Base-by-base conservation (phyloP, 1,284 basidiomycete genomes). In the Vanrija pseudolonga region DNA sequence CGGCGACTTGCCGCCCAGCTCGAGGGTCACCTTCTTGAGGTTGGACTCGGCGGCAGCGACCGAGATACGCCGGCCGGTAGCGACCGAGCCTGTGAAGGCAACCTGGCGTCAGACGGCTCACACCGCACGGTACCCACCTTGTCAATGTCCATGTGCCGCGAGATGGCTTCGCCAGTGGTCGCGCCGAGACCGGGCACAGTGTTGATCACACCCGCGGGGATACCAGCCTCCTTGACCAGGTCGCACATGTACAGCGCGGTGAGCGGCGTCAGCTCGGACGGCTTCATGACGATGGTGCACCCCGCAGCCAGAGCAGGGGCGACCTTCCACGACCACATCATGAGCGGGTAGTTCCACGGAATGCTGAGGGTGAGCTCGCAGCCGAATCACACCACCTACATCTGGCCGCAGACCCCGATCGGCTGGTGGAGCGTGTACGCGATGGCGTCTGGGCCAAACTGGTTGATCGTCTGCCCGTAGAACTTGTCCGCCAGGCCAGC, bases 301-400 rank as follows among this genome's bases (percentile, higher is more conserved):
- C 69, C 71, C 45, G 84, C 85, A 9, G 92, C 90, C 49, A 94
- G 82, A 5, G 91, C 91, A 26, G 91, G 91, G 11, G 86, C 90
- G 50, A 92, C 81, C 77, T 93, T 94, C 89, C 90, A 93, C 6
- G 86, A 80, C 86, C 88, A 90, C 89, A 93, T 92, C 64, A 84
- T 84, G 72, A 94, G 87, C 17, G 90, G 91, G 72, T 92, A 93
- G 77, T 93, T 92, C 88, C 88, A 90, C 14, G 88, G 88, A 61
- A 90, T 90, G 62, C 88, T 90, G 92, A 11, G 2, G 3, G 26
- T 8, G 26, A 26, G 11, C 26, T 5, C 7, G 26, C 26, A 26
- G 26, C 2, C 7, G 2, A 9, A 76, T n/a, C n/a, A n/a, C n/a
- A n/a, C n/a, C n/a, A n/a, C 82, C 63, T 68, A 89, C 87, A 26